A percentile compares a stretch with the other conserved stretches of the same genome.
These are phyloP conservation scores for Penicillium lagena DNA, from an alignment of 495 filamentous ascomycete species.

Conservation along the genomic window DNA sequence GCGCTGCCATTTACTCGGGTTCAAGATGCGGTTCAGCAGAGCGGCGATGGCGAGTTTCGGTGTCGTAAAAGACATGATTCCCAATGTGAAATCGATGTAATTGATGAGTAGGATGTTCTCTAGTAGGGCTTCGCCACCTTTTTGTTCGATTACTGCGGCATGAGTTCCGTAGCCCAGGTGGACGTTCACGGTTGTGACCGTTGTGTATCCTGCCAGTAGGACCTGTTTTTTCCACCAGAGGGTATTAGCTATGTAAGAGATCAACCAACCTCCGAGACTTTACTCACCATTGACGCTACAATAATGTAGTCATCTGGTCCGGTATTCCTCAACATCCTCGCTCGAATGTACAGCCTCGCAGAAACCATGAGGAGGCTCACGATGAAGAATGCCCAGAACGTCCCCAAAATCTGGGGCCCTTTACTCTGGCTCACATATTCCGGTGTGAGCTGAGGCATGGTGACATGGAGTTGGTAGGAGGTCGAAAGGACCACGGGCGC, in stretches of 20 bases:
- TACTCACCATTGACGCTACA: slow-evolving; percentile 14
- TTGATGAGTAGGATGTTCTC: slow-evolving; percentile 20
- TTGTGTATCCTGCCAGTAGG: slow-evolving; percentile 12
- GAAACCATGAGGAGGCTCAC: slow-evolving; percentile 22
- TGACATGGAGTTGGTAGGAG: too few species aligned
- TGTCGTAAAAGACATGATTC: slow-evolving; percentile 32
- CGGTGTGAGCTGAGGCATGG: background rate
- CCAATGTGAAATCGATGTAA: slow-evolving; percentile 28
- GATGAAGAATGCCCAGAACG: slow-evolving; percentile 26
- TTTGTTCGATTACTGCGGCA: background rate
- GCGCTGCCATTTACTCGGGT: slow-evolving; percentile 17
- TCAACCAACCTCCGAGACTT: slow-evolving; percentile 7
- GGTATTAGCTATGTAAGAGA: too few species aligned
- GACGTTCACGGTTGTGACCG: slow-evolving; percentile 17
- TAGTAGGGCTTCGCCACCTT: background rate
- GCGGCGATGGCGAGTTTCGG: slow-evolving; percentile 37
- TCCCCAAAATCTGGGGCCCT: slow-evolving; percentile 28
- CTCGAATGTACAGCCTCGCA: slow-evolving; percentile 38
- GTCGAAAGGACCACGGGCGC: background rate
- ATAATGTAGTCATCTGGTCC: slow-evolving; percentile 8
- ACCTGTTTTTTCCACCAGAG: too few species aligned
- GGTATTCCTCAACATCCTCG: slow-evolving; percentile 28
- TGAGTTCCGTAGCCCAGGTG: slow-evolving; percentile 17
- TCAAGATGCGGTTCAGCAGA: slow-evolving; percentile 31
- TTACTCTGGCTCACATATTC: slow-evolving; percentile 16